phyloP scores from a whole-genome alignment of 345 rosid species.

The Rhodamnia argentea region DNA sequence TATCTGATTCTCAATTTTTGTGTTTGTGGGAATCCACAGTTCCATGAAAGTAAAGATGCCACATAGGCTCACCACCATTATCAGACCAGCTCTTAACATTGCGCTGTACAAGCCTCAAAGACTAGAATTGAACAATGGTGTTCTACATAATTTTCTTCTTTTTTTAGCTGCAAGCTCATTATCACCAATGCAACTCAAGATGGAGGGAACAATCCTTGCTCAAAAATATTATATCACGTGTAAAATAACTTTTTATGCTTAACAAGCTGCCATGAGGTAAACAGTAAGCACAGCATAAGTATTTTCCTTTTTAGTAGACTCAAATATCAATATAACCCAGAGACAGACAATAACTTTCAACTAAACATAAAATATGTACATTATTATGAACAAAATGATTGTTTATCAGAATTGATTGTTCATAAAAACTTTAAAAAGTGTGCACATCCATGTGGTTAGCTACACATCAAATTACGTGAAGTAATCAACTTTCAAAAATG shows the following conservation, averaged over 20 bases:
- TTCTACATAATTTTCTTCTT: not conserved
- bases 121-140: not conserved
- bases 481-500: not conserved
- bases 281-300: not conserved
- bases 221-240: not conserved
- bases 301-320: not conserved
- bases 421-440: not conserved
- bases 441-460: not conserved
- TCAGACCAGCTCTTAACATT: not conserved
- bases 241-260: not conserved
- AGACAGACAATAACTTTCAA: not conserved
- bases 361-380: not conserved
- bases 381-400: not conserved
- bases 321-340: not conserved
- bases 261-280: not conserved
- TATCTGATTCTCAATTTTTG: not conserved
- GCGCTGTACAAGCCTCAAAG: not conserved
- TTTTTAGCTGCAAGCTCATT: not conserved
- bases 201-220: not conserved
- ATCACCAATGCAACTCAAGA: not conserved
- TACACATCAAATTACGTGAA: not conserved
- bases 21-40: not conserved
- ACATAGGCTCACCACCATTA: not conserved
- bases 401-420: not conserved
- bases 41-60: not conserved